Evolutionary conservation across 2,329 filamentous ascomycete species (phyloP).

Genomic region (Ceratocystis harringtonii): DNA sequence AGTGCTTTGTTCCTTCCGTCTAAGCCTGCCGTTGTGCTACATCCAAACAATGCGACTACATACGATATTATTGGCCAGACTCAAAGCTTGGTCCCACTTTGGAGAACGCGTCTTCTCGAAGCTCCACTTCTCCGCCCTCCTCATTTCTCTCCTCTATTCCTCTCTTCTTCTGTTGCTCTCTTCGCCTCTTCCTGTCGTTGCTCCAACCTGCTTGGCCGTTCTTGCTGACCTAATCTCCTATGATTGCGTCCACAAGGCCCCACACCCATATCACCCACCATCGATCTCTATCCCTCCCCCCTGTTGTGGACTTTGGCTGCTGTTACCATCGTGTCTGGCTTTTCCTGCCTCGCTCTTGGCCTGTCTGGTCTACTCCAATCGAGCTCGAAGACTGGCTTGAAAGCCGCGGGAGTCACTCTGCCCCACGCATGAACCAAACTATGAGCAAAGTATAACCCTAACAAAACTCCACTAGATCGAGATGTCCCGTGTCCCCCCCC

Average conservation of each 20-base stretch:
- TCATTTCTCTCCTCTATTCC: not conserved
- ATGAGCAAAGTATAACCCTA: not conserved
- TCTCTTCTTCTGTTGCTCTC: not conserved
- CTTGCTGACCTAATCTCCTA: not conserved
- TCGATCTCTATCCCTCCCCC: too few species aligned
- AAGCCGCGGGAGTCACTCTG: too few species aligned
- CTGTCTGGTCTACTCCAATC: too few species aligned
- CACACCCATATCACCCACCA: too few species aligned
- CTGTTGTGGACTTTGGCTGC: too few species aligned
- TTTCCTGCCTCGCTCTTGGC: too few species aligned
- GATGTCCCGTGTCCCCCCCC: not conserved
- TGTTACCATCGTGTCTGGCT: too few species aligned
- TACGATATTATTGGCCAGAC: not conserved
- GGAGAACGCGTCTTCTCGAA: not conserved
- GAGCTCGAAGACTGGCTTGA: too few species aligned
- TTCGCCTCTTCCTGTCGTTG: not conserved
- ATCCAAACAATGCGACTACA: not conserved
- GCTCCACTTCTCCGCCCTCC: not conserved
- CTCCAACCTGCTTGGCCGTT: not conserved
- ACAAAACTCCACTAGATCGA: not conserved
- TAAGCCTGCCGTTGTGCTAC: slow-evolving; percentile 1
- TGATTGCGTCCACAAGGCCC: not conserved
- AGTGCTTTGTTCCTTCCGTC: slow-evolving; percentile 1
- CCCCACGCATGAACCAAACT: too few species aligned
- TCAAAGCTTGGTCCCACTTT: not conserved